phyloP scores from a whole-genome alignment of 202 grass and related monocot species.

The Bolboschoenoplectus hybrid region DNA sequence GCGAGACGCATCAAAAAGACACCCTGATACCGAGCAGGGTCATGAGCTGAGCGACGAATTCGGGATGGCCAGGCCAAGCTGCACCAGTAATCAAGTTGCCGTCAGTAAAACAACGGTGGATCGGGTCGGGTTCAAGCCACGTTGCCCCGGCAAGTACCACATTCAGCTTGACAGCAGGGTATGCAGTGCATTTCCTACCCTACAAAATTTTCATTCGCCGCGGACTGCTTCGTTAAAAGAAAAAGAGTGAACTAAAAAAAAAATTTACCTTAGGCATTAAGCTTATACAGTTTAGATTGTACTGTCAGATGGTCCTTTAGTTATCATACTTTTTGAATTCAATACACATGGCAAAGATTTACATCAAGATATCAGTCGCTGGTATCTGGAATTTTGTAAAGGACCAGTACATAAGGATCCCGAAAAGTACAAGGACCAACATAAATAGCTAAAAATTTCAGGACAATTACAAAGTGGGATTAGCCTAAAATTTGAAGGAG shows the following conservation, averaged over 20 bases:
- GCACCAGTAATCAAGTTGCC: slow-evolving; percentile 89
- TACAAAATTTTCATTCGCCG: slow-evolving; percentile 10
- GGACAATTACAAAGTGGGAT: not conserved
- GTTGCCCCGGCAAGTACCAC: slow-evolving; percentile 75
- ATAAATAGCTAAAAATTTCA: not conserved
- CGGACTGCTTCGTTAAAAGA: not conserved
- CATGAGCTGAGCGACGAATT: slow-evolving; percentile 90
- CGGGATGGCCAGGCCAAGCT: slow-evolving; percentile 87
- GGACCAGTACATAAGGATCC: not conserved
- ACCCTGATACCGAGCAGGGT: slow-evolving; percentile 76
- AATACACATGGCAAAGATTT: not conserved
- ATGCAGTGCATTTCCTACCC: slow-evolving; percentile 91
- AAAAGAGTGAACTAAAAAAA: not conserved
- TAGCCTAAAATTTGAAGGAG: not conserved
- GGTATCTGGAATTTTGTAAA: not conserved
- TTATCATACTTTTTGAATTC: not conserved
- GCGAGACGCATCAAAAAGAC: slow-evolving; percentile 47
- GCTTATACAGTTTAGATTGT: not conserved
- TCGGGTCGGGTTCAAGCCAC: slow-evolving; percentile 86
- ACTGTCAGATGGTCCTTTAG: not conserved
- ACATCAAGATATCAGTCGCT: not conserved
- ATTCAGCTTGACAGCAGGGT: slow-evolving; percentile 90
- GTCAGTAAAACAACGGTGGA: slow-evolving; percentile 83
- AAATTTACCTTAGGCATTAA: not conserved
- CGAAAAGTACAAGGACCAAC: not conserved